phyloP scores from a whole-genome alignment of 441 rosid genomes.

The Brassica balearica region DNA sequence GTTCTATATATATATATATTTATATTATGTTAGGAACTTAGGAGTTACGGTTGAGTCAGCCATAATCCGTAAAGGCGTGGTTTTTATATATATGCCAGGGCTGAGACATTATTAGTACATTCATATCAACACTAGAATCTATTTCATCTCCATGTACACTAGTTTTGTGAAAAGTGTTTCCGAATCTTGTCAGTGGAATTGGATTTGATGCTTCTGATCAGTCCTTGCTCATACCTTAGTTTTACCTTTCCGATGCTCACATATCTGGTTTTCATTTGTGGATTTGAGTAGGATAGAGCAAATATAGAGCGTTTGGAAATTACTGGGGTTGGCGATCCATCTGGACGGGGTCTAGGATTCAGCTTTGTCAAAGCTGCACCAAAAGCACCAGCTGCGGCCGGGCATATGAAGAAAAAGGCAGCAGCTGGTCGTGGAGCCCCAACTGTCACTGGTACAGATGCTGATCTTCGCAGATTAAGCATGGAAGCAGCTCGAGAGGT shows the following conservation, averaged over 20 bases:
- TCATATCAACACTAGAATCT: slow-evolving; percentile 25
- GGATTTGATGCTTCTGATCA: slow-evolving; percentile 24
- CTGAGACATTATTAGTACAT: slow-evolving; percentile 4
- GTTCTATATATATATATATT: neutral
- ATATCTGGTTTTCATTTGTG: slow-evolving; percentile 30
- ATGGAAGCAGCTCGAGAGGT: slow-evolving; percentile 99
- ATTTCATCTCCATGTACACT: slow-evolving; percentile 18
- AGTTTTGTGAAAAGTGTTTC: slow-evolving; percentile 14
- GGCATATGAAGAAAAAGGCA: slow-evolving; percentile 82
- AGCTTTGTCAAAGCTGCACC: slow-evolving; percentile 94
- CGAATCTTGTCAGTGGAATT: slow-evolving; percentile 6
- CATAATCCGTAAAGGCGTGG: slow-evolving; percentile 14
- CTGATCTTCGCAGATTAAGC: slow-evolving; percentile 98
- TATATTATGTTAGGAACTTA: slow-evolving; percentile 8
- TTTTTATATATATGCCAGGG: slow-evolving; percentile 6
- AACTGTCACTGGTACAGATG: slow-evolving; percentile 98
- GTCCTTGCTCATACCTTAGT: neutral
- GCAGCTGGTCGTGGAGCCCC: slow-evolving; percentile 87
- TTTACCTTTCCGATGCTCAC: slow-evolving; percentile 15
- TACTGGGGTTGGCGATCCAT: slow-evolving; percentile 99
- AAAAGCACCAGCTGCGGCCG: slow-evolving; percentile 87
- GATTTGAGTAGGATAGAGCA: slow-evolving; percentile 72
- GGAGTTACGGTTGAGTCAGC: slow-evolving; percentile 1
- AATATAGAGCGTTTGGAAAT: slow-evolving; percentile 98
- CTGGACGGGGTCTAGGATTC: slow-evolving; percentile 98